Percentiles rank a stretch among this genome's conserved stretches.
Conservation (phyloP, 306 rosid genomes). For the Prosopis cineraria region DNA sequence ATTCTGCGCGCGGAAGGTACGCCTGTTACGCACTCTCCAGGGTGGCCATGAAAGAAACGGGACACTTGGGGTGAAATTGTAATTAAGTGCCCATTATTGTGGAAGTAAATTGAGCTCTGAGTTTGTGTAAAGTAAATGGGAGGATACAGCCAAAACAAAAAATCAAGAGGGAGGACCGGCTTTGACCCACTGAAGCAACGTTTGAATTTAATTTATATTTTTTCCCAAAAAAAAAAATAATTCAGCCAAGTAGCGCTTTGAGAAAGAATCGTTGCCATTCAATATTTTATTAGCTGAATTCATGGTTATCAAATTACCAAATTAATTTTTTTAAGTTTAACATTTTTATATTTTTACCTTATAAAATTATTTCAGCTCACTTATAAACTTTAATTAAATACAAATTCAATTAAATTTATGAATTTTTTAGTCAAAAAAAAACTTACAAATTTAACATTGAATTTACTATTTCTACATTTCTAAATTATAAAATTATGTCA, state of each 20-base stretch:
- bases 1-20: constrained; percentile 36
- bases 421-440: too few relatives aligned
- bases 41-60: neutral
- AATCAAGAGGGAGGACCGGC: neutral
- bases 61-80: neutral
- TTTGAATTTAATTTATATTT: neutral
- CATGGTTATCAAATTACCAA: too few relatives aligned
- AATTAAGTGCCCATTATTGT: neutral
- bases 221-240: neutral
- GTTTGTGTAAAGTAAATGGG: neutral
- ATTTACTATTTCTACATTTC: too few relatives aligned
- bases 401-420: too few relatives aligned
- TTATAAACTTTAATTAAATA: too few relatives aligned
- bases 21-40: constrained; percentile 14
- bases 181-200: neutral
- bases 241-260: neutral
- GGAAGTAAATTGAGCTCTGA: neutral
- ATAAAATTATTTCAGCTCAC: too few relatives aligned
- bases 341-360: too few relatives aligned
- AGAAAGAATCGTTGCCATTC: neutral
- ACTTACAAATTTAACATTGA: too few relatives aligned
- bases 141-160: neutral
- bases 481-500: too few relatives aligned
- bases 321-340: too few relatives aligned
- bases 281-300: neutral